These are phyloP conservation scores for Zygoascus meyerae DNA, from an alignment of 1,139 yeast species.

Conservation along the genomic window DNA sequence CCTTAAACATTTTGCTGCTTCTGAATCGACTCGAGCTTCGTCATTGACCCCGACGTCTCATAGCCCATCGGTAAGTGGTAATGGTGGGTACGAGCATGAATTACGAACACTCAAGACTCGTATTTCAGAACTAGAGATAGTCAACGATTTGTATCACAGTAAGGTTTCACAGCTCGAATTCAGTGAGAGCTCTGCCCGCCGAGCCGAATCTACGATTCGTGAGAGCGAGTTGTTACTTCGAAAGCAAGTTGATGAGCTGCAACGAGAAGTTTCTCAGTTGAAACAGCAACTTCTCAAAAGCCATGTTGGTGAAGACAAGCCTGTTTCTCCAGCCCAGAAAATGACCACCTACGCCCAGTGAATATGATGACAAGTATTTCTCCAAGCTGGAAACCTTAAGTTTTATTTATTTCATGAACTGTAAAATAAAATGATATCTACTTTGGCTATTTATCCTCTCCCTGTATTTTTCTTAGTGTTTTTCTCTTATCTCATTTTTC, in stretches of 20 bases:
- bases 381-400: too few relatives aligned
- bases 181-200: constrained; percentile 42
- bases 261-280: constrained; percentile 11
- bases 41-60: not conserved
- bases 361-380: too few relatives aligned
- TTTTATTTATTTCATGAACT: too few relatives aligned
- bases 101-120: constrained; percentile 22
- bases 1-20: constrained; percentile 16
- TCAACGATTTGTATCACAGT: constrained; percentile 75
- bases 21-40: not conserved
- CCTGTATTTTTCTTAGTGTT: too few relatives aligned
- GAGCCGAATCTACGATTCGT: constrained; percentile 24
- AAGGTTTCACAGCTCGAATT: constrained; percentile 77
- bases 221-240: constrained; percentile 25
- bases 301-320: too few relatives aligned
- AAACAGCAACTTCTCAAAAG: not conserved
- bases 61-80: not conserved
- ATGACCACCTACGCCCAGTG: too few relatives aligned
- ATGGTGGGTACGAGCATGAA: not conserved
- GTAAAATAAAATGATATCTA: too few relatives aligned
- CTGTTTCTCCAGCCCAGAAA: too few relatives aligned
- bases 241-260: constrained; percentile 19
- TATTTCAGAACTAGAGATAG: constrained; percentile 71
- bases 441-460: too few relatives aligned
- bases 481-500: too few relatives aligned